A percentile compares a stretch with the other conserved stretches of the same genome.
Conservation (phyloP, 176 grass and related monocot genomes). For the Oryza coarctata region DNA sequence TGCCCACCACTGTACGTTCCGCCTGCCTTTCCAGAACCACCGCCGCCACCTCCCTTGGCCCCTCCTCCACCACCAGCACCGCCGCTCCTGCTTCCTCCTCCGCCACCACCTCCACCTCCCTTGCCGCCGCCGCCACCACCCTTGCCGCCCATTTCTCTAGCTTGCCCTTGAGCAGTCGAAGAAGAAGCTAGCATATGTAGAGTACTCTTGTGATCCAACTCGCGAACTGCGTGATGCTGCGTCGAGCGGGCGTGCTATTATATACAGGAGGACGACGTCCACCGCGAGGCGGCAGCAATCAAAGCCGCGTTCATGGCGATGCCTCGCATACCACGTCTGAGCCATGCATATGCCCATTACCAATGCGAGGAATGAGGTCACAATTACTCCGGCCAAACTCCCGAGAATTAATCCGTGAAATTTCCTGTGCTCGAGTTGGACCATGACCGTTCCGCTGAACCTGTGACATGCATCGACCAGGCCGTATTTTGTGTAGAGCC, state of each 20-base stretch:
- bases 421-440: neutral
- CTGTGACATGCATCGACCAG: neutral
- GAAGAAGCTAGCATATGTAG: neutral
- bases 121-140: neutral
- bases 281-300: neutral
- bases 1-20: neutral
- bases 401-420: neutral
- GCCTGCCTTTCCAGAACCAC: neutral
- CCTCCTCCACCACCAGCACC: neutral
- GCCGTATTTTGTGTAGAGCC: neutral
- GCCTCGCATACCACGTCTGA: neutral
- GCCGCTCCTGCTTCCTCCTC: no score
- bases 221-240: neutral
- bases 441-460: neutral
- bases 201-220: neutral
- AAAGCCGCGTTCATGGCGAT: neutral
- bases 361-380: neutral
- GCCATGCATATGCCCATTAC: neutral
- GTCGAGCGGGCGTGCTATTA: neutral
- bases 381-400: neutral
- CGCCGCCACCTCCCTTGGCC: no score
- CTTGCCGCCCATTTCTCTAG: slow-evolving; percentile 5
- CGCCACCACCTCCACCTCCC: neutral
- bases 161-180: neutral
- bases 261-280: neutral